These are phyloP conservation scores for Grifola frondosa DNA, from an alignment of 1,284 basidiomycete species.

Conservation along the genomic window DNA sequence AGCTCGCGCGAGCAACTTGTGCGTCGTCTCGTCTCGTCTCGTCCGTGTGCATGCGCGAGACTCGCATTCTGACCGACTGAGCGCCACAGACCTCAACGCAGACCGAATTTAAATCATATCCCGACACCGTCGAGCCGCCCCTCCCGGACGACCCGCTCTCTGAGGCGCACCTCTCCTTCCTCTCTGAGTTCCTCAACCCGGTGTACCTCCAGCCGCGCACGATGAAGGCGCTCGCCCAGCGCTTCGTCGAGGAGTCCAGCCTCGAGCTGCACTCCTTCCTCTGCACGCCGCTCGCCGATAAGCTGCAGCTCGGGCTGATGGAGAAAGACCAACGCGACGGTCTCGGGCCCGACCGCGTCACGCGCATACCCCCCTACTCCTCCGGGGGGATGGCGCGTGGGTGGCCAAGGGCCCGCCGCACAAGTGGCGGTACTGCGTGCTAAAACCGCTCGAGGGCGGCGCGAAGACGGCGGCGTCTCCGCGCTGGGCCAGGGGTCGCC, in stretches of 20 bases:
- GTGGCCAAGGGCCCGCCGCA: constrained; percentile 84
- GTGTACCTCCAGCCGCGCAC: constrained; percentile 86
- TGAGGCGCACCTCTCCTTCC: constrained; percentile 64
- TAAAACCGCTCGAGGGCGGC: constrained; percentile 33
- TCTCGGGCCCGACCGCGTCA: constrained; percentile 49
- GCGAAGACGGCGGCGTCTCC: constrained; percentile 41
- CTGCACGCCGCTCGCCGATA: constrained; percentile 59
- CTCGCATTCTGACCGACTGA: not conserved
- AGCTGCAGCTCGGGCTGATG: constrained; percentile 66
- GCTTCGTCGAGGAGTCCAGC: constrained; percentile 88
- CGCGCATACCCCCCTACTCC: constrained; percentile 63
- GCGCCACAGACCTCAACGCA: constrained; percentile 46
- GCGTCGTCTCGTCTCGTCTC: constrained; percentile 32
- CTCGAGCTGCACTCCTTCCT: constrained; percentile 91
- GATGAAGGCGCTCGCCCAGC: constrained; percentile 76
- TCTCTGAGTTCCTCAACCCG: constrained; percentile 84
- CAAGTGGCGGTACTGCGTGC: constrained; percentile 88
- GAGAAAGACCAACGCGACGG: constrained; percentile 70
- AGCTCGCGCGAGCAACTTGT: constrained; percentile 83
- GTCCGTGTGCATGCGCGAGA: not conserved
- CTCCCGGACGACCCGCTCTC: constrained; percentile 55
- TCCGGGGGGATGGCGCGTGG: constrained; percentile 67
- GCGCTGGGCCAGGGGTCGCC: constrained; percentile 51
- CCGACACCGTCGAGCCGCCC: constrained; percentile 44
- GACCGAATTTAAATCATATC: constrained; percentile 60